Conservation (phyloP, 2,329 filamentous ascomycete species). For the Diaporthe caulivora region DNA sequence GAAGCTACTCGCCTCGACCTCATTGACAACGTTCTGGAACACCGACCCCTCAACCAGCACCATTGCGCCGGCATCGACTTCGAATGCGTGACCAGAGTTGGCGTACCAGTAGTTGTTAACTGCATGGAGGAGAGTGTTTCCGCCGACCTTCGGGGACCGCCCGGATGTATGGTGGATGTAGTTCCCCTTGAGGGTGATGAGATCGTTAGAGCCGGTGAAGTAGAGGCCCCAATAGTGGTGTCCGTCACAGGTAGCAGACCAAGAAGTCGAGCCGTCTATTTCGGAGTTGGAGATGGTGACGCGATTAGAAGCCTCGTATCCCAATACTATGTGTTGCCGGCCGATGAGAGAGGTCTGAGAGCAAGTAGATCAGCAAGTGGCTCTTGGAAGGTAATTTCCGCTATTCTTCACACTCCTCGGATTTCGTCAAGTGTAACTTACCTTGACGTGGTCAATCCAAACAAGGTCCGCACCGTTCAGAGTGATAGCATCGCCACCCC, state of each 20-base stretch:
- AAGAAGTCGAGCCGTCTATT: conserved; percentile 64
- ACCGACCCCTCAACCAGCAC: conserved; percentile 69
- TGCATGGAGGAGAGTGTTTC: conserved; percentile 68
- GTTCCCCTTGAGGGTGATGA: conserved; percentile 71
- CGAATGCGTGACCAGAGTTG: conserved; percentile 69
- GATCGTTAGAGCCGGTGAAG: conserved; percentile 67
- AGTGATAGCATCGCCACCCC: conserved; percentile 71
- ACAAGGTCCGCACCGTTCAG: conserved; percentile 58
- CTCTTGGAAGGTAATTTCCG: too few species aligned
- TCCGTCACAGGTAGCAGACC: conserved; percentile 68
- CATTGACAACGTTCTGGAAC: conserved; percentile 65
- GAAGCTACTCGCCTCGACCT: conserved; percentile 50
- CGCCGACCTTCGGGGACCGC: conserved; percentile 68
- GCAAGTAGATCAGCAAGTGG: background rate
- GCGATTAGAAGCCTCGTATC: conserved; percentile 51
- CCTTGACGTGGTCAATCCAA: conserved; percentile 65
- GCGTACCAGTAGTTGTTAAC: conserved; percentile 74
- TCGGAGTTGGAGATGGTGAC: conserved; percentile 72
- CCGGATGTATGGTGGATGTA: conserved; percentile 71
- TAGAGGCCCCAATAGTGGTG: conserved; percentile 73
- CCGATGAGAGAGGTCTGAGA: conserved; percentile 20
- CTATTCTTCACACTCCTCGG: background rate
- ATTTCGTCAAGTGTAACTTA: background rate
- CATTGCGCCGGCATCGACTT: conserved; percentile 57
- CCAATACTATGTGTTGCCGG: conserved; percentile 25